A percentile compares a stretch with the other conserved stretches of the same genome.
phyloP scores from a whole-genome alignment of 2,329 filamentous ascomycete species.

The Claviceps arundinis region DNA sequence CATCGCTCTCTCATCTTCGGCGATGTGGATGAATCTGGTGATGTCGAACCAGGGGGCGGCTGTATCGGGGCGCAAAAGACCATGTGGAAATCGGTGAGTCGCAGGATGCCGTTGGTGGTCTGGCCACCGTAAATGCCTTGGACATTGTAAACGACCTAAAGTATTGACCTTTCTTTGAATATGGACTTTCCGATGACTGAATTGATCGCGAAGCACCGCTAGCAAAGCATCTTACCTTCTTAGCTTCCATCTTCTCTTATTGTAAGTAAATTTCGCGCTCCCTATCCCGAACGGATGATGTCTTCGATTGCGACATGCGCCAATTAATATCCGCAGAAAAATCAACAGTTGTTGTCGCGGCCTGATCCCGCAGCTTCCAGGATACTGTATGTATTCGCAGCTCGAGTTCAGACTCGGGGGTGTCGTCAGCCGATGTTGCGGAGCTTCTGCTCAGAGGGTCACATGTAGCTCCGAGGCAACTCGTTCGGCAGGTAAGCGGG shows the following conservation, averaged over 20 bases:
- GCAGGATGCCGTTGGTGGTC: constrained; percentile 41
- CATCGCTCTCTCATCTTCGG: constrained; percentile 54
- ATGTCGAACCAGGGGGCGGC: constrained; percentile 12
- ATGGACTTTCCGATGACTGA: not conserved
- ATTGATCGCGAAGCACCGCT: not conserved
- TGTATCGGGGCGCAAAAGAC: constrained; percentile 34
- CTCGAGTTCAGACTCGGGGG: not conserved
- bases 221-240: constrained; percentile 21
- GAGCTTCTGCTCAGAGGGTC: not conserved
- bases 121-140: constrained; percentile 47
- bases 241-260: constrained; percentile 25
- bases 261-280: not conserved
- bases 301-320: not conserved
- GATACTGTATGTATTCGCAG: not conserved
- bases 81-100: constrained; percentile 50
- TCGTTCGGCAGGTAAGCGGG: not conserved
- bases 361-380: not conserved
- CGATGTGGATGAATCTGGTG: constrained; percentile 11
- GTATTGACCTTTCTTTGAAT: not conserved
- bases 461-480: not conserved
- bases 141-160: constrained; percentile 41
- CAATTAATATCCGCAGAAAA: not conserved
- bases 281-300: not conserved
- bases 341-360: not conserved
- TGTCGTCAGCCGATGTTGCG: not conserved